A percentile compares a stretch with the other conserved stretches of the same genome.
These are phyloP conservation scores for Dactylellina leptospora DNA, from an alignment of 2,329 filamentous ascomycete species.

Conservation along the genomic window DNA sequence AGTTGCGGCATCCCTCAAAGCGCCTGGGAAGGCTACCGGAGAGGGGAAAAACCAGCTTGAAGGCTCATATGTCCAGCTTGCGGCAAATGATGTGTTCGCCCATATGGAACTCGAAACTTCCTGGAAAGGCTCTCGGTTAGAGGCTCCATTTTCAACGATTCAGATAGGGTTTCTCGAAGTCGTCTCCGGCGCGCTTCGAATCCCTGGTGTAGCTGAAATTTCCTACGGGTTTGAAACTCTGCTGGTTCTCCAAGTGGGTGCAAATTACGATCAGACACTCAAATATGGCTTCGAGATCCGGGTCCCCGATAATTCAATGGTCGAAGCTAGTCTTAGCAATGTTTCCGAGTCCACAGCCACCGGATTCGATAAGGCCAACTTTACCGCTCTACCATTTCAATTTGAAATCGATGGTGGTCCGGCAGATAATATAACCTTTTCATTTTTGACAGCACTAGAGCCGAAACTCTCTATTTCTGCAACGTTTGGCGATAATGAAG, in stretches of 20 bases:
- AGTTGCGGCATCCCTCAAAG: neutral
- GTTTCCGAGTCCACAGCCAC: neutral
- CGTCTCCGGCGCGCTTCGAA: neutral
- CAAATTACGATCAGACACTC: neutral
- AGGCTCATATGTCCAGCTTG: conserved; percentile 3
- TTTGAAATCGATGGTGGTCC: no score
- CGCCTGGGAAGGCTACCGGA: neutral
- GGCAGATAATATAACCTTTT: conserved; percentile 9
- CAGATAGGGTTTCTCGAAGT: conserved; percentile 6
- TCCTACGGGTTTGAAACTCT: neutral
- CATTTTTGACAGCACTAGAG: conserved; percentile 10
- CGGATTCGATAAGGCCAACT: conserved; percentile 3
- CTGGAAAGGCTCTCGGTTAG: conserved; percentile 1
- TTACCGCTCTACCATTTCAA: neutral
- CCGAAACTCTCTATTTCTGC: neutral
- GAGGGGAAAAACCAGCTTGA: neutral
- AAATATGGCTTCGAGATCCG: conserved; percentile 15
- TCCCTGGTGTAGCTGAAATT: conserved; percentile 1
- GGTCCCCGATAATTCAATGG: conserved; percentile 19
- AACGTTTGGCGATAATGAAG: neutral
- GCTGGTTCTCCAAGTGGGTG: neutral
- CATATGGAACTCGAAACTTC: conserved; percentile 21
- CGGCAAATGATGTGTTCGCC: conserved; percentile 16
- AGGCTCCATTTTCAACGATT: neutral
- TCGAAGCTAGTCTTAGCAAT: conserved; percentile 5